Conservation (phyloP, 2,329 filamentous ascomycete species). For the Periglandula ipomoeae region DNA sequence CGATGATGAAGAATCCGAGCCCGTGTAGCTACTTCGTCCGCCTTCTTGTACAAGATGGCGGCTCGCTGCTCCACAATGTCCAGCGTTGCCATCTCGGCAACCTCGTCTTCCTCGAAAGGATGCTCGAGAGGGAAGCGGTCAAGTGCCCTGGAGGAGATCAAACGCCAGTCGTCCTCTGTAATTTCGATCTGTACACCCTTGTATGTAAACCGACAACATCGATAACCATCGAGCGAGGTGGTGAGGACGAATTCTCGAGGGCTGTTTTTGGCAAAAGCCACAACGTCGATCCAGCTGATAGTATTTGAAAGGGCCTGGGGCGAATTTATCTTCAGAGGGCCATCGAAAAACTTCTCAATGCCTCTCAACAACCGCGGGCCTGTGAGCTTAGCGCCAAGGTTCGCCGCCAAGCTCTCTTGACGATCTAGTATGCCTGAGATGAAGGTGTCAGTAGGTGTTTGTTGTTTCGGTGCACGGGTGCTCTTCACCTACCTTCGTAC, state of each 20-base stretch:
- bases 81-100: conserved; percentile 72
- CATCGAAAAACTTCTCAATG: conserved; percentile 79
- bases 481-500: too few species aligned
- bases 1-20: conserved; percentile 74
- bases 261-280: conserved; percentile 73
- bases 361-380: conserved; percentile 77
- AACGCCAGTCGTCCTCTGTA: conserved; percentile 75
- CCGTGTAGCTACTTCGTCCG: conserved; percentile 57
- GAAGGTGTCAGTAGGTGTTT: neutral
- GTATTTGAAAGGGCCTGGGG: conserved; percentile 50
- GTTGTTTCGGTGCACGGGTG: too few species aligned
- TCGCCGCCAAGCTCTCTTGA: conserved; percentile 79
- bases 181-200: conserved; percentile 79
- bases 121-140: conserved; percentile 71
- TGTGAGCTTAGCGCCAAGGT: conserved; percentile 73
- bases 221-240: conserved; percentile 56
- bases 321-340: conserved; percentile 51
- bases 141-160: conserved; percentile 74
- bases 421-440: conserved; percentile 63
- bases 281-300: conserved; percentile 77
- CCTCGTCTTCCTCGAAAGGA: conserved; percentile 77
- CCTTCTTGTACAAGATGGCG: conserved; percentile 66
- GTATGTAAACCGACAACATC: conserved; percentile 72
- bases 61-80: conserved; percentile 77
- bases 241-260: conserved; percentile 69